These are phyloP conservation scores for Globisporangium carolinianum DNA, from an alignment of 352 stramenopile species.

Conservation along the genomic window DNA sequence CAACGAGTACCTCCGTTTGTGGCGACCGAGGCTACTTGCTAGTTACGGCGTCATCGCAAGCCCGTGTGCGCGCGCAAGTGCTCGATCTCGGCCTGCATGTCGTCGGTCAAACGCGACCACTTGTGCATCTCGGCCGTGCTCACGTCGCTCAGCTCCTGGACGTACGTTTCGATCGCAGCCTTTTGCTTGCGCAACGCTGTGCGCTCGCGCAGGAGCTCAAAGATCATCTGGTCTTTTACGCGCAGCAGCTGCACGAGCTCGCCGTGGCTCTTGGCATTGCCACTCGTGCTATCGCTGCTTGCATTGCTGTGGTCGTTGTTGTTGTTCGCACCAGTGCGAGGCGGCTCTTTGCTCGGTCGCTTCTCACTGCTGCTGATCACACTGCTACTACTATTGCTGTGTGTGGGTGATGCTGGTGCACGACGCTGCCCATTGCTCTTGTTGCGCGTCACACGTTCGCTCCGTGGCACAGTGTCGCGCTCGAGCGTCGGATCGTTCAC, in stretches of 20 bases:
- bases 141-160: conserved; percentile 59
- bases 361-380: not conserved
- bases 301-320: not conserved
- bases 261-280: too few species aligned
- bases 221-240: conserved; percentile 84
- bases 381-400: not conserved
- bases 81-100: conserved; percentile 80
- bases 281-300: not conserved
- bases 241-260: conserved; percentile 36
- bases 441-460: too few species aligned
- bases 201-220: conserved; percentile 65
- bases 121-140: conserved; percentile 81
- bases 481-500: too few species aligned
- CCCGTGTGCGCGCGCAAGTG: conserved; percentile 19
- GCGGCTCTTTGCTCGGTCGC: too few species aligned
- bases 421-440: too few species aligned
- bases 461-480: too few species aligned
- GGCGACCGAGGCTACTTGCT: too few species aligned
- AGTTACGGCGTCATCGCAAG: too few species aligned
- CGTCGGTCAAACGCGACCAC: conserved; percentile 69
- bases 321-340: not conserved
- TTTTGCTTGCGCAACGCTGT: conserved; percentile 45
- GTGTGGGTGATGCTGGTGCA: not conserved
- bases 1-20: too few species aligned
- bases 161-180: conserved; percentile 34